phyloP scores from a whole-genome alignment of 306 rosid genomes.

The Morella rubra region DNA sequence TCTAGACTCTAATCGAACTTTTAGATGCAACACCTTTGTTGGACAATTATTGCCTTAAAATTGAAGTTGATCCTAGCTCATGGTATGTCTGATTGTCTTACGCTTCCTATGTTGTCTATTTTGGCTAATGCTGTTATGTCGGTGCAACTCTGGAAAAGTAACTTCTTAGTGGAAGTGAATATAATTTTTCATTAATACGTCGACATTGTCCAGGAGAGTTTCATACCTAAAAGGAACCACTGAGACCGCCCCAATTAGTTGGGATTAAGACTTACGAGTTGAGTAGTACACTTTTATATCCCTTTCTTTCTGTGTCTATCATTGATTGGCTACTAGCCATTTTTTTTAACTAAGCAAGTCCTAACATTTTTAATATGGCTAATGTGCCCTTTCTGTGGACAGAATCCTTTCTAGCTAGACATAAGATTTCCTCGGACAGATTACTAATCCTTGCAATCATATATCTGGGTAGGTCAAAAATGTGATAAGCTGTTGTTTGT shows the following conservation, averaged over 20 bases:
- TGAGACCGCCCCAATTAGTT: neutral
- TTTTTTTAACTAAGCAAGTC: neutral
- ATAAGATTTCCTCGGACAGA: conserved; percentile 42
- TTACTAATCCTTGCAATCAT: conserved; percentile 21
- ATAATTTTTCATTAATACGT: neutral
- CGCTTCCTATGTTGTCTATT: neutral
- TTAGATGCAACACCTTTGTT: neutral
- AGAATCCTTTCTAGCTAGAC: conserved; percentile 6
- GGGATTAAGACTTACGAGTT: neutral
- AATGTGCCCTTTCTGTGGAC: neutral
- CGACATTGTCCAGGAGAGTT: neutral
- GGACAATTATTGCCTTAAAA: neutral
- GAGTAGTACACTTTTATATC: neutral
- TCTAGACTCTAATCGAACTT: too few relatives aligned
- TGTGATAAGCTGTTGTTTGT: conserved; percentile 12
- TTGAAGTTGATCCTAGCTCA: neutral
- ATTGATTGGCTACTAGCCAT: neutral
- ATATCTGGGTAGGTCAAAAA: conserved; percentile 30
- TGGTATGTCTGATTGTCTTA: neutral
- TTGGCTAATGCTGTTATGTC: neutral
- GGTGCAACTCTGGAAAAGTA: neutral
- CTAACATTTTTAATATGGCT: neutral
- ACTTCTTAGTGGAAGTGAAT: neutral
- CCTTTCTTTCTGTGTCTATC: neutral
- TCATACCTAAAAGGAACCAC: neutral